These are phyloP conservation scores for Paraphoma chrysanthemicola DNA, from an alignment of 2,329 filamentous ascomycete species.

Conservation along the genomic window DNA sequence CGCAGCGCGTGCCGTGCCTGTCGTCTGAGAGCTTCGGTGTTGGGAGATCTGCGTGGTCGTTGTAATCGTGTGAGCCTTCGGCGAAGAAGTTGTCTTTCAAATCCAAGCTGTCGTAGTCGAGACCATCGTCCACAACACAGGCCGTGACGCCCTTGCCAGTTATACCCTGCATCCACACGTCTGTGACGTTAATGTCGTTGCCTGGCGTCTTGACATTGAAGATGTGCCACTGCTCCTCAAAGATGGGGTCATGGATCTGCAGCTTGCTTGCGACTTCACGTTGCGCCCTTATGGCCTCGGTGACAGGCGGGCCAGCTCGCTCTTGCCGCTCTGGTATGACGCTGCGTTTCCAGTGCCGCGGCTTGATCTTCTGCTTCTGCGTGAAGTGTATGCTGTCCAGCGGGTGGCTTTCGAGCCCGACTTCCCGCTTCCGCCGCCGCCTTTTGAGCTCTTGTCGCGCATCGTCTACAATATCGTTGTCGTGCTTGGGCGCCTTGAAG, in stretches of 20 bases:
- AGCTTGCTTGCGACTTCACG: conserved; percentile 60
- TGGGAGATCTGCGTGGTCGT: conserved; percentile 80
- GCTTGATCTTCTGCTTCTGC: conserved; percentile 75
- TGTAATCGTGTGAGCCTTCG: conserved; percentile 93
- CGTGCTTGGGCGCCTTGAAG: conserved; percentile 72
- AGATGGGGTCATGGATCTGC: conserved; percentile 88
- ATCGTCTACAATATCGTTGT: conserved; percentile 62
- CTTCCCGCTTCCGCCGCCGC: conserved; percentile 67
- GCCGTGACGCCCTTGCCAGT: conserved; percentile 89
- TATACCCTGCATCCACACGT: conserved; percentile 87
- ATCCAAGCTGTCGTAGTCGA: conserved; percentile 95
- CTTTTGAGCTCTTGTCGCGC: conserved; percentile 61
- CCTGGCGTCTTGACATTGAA: conserved; percentile 81
- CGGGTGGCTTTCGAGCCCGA: conserved; percentile 56
- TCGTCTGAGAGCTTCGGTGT: conserved; percentile 85
- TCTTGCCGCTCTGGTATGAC: conserved; percentile 37
- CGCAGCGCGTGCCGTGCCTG: conserved; percentile 89
- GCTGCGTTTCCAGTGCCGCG: conserved; percentile 66
- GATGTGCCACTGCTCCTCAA: conserved; percentile 94
- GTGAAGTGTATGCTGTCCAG: conserved; percentile 79
- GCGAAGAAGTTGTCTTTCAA: conserved; percentile 94
- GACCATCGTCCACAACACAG: conserved; percentile 92
- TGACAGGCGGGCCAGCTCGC: conserved; percentile 32
- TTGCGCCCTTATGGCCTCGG: conserved; percentile 57
- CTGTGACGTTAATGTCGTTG: conserved; percentile 96